These are phyloP conservation scores for Acacia pycnantha DNA, from an alignment of 331 rosid species.

Conservation along the genomic window DNA sequence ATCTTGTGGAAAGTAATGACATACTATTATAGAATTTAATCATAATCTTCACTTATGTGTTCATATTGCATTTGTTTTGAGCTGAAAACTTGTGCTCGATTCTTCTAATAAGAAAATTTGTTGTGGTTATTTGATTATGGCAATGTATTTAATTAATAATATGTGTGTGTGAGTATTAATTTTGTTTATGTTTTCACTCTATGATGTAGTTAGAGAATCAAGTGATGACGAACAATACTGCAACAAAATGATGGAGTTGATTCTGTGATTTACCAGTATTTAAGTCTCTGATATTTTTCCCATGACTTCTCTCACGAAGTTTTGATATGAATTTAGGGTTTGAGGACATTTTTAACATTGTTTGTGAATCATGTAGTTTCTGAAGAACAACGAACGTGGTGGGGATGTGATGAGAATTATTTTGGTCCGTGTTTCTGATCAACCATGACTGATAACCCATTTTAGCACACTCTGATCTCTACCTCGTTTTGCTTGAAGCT, in stretches of 20 bases:
- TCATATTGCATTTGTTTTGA: not conserved
- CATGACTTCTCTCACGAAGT: not conserved
- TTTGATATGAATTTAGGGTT: not conserved
- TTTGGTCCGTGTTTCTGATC: conserved; percentile 21
- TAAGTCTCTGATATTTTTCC: conserved; percentile 11
- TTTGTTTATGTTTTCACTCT: not conserved
- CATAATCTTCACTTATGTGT: not conserved
- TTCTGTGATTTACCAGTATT: conserved; percentile 12
- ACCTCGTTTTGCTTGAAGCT: not conserved
- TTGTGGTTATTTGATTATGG: not conserved
- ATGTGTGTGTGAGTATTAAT: not conserved
- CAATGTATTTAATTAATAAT: not conserved
- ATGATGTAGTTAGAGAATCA: not conserved
- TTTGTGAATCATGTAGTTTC: too few relatives aligned
- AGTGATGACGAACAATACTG: conserved; percentile 9
- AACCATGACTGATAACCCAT: not conserved
- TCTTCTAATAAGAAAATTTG: not conserved
- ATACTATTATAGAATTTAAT: not conserved
- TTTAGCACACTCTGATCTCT: conserved; percentile 6
- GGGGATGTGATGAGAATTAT: conserved; percentile 11
- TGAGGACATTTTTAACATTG: too few relatives aligned
- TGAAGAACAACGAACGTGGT: not conserved
- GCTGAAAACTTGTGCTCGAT: not conserved
- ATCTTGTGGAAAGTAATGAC: not conserved
- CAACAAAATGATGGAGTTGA: conserved; percentile 24